Evolutionary conservation across 2,329 filamentous ascomycete genomes (phyloP).

Genomic region (Coniochaeta prunicola): DNA sequence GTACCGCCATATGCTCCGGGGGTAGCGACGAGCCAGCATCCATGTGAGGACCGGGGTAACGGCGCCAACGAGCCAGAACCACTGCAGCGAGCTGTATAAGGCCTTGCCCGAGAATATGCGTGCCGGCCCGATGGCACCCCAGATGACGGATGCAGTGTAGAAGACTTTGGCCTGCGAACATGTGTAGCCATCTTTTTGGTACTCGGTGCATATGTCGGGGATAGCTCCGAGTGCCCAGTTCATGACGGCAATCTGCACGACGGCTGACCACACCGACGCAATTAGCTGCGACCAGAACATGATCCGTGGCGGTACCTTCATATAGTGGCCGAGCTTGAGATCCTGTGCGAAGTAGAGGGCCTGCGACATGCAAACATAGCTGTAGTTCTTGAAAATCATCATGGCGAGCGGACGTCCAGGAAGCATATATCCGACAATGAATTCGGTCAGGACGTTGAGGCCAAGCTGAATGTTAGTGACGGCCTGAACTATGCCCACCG

Average conservation of each 20-base stretch:
- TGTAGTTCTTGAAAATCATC: slow-evolving; percentile 75
- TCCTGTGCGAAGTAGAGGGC: slow-evolving; percentile 59
- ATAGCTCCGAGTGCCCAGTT: slow-evolving; percentile 61
- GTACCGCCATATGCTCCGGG: slow-evolving; percentile 55
- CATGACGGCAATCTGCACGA: slow-evolving; percentile 58
- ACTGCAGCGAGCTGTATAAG: slow-evolving; percentile 58
- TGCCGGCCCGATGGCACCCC: slow-evolving; percentile 65
- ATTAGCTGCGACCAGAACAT: slow-evolving; percentile 55
- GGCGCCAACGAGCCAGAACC: slow-evolving; percentile 64
- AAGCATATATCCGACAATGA: slow-evolving; percentile 66
- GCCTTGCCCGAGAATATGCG: slow-evolving; percentile 60
- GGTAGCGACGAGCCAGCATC: slow-evolving; percentile 53
- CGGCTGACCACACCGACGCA: slow-evolving; percentile 53
- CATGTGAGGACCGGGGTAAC: slow-evolving; percentile 57
- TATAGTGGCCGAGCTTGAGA: slow-evolving; percentile 63
- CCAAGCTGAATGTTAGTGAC: slow-evolving; percentile 58
- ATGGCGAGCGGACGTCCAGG: slow-evolving; percentile 63
- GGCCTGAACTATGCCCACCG: slow-evolving; percentile 54
- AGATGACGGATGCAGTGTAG: slow-evolving; percentile 65
- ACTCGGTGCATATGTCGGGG: slow-evolving; percentile 48
- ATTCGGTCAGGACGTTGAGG: slow-evolving; percentile 66
- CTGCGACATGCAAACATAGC: slow-evolving; percentile 61
- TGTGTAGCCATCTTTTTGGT: slow-evolving; percentile 49
- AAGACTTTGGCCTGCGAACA: slow-evolving; percentile 48
- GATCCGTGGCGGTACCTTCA: slow-evolving; percentile 55